Conservation (phyloP, 371 early-diverging fungal species). For the Zychaea mexicana region DNA sequence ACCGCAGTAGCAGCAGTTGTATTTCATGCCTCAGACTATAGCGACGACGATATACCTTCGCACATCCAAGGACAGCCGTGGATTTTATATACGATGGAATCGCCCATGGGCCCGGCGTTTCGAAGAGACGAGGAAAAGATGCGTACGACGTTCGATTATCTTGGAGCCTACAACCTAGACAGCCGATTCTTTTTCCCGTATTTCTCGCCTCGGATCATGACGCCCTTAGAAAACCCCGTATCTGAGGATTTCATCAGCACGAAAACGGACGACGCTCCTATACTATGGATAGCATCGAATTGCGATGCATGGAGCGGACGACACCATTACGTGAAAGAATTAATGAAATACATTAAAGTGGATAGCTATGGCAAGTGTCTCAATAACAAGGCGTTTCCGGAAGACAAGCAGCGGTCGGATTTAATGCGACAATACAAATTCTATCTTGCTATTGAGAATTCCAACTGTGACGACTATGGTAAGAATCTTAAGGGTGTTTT, state of each 20-base stretch:
- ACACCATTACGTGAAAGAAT: constrained; percentile 34
- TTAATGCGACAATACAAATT: constrained; percentile 40
- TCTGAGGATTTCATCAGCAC: constrained; percentile 28
- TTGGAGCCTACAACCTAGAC: constrained; percentile 40
- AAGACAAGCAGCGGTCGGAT: constrained; percentile 21
- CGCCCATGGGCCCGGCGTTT: constrained; percentile 31
- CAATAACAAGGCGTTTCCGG: constrained; percentile 36
- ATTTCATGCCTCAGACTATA: constrained; percentile 41
- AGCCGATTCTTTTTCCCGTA: constrained; percentile 36
- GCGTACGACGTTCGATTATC: constrained; percentile 29
- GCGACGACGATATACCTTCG: neutral
- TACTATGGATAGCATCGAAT: constrained; percentile 43
- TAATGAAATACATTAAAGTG: constrained; percentile 39
- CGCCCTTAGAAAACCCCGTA: constrained; percentile 28
- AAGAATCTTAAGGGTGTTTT: constrained; percentile 1
- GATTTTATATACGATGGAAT: constrained; percentile 37
- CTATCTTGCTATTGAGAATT: constrained; percentile 42
- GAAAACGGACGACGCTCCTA: constrained; percentile 30
- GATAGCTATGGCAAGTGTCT: constrained; percentile 39
- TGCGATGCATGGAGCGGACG: constrained; percentile 40
- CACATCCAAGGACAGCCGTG: constrained; percentile 23
- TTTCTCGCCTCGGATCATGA: constrained; percentile 30
- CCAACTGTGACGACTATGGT: constrained; percentile 50
- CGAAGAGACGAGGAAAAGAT: constrained; percentile 20
- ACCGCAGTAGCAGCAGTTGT: constrained; percentile 24